phyloP scores from a whole-genome alignment of 768 basidiomycete genomes.

The Agrocybe praecox region DNA sequence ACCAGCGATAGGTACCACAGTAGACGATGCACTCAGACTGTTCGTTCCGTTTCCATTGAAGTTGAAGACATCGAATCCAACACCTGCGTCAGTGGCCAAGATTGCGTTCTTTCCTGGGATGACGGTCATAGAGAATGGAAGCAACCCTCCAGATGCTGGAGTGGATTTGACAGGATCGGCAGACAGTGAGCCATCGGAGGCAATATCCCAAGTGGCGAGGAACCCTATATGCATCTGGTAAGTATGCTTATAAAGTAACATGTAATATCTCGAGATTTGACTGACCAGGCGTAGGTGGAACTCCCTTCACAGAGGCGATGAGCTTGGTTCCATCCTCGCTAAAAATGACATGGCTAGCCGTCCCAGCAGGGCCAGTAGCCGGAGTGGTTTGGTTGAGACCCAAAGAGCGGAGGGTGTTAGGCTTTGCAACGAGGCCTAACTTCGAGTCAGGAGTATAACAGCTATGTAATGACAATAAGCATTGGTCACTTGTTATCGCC shows the following conservation, averaged over 20 bases:
- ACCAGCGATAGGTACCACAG: slow-evolving; percentile 34
- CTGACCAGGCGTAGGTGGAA: slow-evolving; percentile 38
- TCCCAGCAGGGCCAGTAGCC: slow-evolving; percentile 49
- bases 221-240: too few species aligned
- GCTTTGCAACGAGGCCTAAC: slow-evolving; percentile 39
- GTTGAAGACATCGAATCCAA: slow-evolving; percentile 43
- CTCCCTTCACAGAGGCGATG: slow-evolving; percentile 51
- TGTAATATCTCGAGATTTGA: too few species aligned
- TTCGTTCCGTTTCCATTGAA: slow-evolving; percentile 18
- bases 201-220: slow-evolving; percentile 3
- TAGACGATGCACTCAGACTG: slow-evolving; percentile 26
- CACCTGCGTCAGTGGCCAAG: slow-evolving; percentile 40
- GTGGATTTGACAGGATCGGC: neutral
- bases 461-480: slow-evolving; percentile 16
- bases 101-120: slow-evolving; percentile 28
- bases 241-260: too few species aligned
- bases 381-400: slow-evolving; percentile 53
- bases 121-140: neutral
- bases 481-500: neutral
- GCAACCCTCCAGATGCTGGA: neutral
- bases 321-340: slow-evolving; percentile 44
- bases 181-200: neutral
- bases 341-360: slow-evolving; percentile 49
- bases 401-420: slow-evolving; percentile 44
- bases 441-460: slow-evolving; percentile 47